Percentiles rank a stretch among this genome's conserved stretches.
phyloP scores from a whole-genome alignment of 2,329 filamentous ascomycete species.

The Colletotrichum siamense region DNA sequence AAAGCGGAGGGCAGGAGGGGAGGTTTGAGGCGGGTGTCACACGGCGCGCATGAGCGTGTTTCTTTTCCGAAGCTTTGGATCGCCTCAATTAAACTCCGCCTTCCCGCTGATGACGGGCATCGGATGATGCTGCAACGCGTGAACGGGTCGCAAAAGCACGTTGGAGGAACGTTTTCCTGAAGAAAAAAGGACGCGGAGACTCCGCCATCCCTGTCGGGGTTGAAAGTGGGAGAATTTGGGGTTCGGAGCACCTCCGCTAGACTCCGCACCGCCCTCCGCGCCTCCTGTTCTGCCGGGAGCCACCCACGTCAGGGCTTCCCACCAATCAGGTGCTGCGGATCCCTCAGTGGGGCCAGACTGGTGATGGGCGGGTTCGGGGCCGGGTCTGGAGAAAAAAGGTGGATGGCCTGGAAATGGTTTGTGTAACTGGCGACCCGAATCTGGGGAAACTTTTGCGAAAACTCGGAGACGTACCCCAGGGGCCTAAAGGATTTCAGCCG shows the following conservation, averaged over 20 bases:
- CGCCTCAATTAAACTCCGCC: neutral
- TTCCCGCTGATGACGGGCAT: neutral
- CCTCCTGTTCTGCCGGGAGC: neutral
- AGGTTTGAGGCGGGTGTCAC: neutral
- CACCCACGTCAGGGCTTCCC: neutral
- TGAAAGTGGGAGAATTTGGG: neutral
- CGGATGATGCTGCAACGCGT: neutral
- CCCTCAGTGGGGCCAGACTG: neutral
- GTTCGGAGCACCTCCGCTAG: conserved; percentile 18
- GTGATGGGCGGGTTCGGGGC: neutral
- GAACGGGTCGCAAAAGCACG: neutral
- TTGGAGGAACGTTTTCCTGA: neutral
- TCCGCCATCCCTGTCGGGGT: neutral
- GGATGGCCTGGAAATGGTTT: neutral
- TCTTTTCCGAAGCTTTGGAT: neutral
- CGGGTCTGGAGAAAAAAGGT: neutral
- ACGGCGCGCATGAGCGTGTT: neutral
- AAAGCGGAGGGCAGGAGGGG: neutral
- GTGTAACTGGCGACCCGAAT: neutral
- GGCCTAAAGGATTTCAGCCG: neutral
- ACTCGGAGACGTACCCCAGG: neutral
- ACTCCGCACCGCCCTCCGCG: conserved; percentile 15
- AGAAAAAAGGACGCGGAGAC: conserved; percentile 1
- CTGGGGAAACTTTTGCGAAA: neutral
- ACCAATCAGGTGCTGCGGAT: neutral